These are phyloP conservation scores for Trichoderma sp. DNA, from an alignment of 2,329 filamentous ascomycete species.

Conservation along the genomic window DNA sequence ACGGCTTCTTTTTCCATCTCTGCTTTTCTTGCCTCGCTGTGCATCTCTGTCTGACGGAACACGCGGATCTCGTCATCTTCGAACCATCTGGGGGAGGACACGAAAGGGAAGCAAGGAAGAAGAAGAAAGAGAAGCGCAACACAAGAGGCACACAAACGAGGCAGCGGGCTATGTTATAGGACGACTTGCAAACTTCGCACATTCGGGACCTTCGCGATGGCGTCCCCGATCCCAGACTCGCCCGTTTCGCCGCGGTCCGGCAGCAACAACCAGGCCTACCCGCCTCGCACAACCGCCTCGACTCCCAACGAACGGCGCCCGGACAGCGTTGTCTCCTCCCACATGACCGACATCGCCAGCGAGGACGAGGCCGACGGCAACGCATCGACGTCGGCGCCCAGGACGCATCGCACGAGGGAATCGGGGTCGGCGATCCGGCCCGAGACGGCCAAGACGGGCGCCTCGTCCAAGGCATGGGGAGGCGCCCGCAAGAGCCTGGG, in stretches of 20 bases:
- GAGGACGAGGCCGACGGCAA: constrained; percentile 56
- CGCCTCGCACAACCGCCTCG: constrained; percentile 43
- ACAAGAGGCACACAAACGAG: neutral
- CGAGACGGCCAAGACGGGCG: constrained; percentile 55
- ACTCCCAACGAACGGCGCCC: constrained; percentile 51
- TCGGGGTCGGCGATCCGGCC: constrained; percentile 55
- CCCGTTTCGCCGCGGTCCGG: constrained; percentile 41
- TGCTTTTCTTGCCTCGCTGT: neutral
- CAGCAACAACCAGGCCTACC: constrained; percentile 43
- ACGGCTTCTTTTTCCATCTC: neutral
- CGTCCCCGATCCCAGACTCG: constrained; percentile 42
- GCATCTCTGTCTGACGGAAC: constrained; percentile 4
- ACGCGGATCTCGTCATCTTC: neutral
- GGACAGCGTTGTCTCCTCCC: constrained; percentile 70
- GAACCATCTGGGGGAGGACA: neutral
- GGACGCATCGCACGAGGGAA: constrained; percentile 34
- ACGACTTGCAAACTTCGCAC: constrained; percentile 19
- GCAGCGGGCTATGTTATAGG: constrained; percentile 31
- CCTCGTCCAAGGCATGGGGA: constrained; percentile 52
- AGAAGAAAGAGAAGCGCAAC: neutral
- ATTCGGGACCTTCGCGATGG: constrained; percentile 40
- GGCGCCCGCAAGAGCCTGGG: constrained; percentile 55
- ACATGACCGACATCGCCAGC: constrained; percentile 67
- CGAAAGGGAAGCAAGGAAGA: neutral
- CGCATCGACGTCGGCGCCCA: constrained; percentile 16